Base-by-base conservation (phyloP, 1,284 basidiomycete species). In the Trametes polyzona region DNA sequence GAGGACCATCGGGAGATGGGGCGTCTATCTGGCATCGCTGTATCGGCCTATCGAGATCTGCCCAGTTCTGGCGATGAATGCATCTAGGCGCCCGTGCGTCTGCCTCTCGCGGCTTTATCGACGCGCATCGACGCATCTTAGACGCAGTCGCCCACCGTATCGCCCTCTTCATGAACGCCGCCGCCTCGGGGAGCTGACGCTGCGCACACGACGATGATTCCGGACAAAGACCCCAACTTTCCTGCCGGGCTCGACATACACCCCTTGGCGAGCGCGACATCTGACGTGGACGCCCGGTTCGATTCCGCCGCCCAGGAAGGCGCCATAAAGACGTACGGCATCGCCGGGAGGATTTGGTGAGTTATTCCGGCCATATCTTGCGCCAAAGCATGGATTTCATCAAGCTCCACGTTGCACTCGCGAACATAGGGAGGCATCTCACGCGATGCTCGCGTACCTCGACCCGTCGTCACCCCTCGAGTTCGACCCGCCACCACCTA, bases 321-420 rank as follows among this genome's bases (percentile, higher is more conserved):
- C n/a, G 83, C 87, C 6, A 90, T 92, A 55, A 71, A 76, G 17
- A 75, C 74, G 50, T 92, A 85, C 68, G 89, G 90, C 5, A 92
- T 92, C 51, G 90, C 89, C 11, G 88, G 89, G 29, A 76, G 87
- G 69, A 82, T 91, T 49, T 90, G 88, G 88, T 90, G 76, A 72
- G 62, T 67, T n/a, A 27, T 19, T 26, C 35, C 27, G 14, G 35
- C 30, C 44, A 46, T 57, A 47, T 12, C 52, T 49, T 35, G 8
- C 52, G 23, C 17, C 40, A 14, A 36, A 26, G 11, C 32, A 6
- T 30, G n/a, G 11, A 24, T 6, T 8, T 9, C 16, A 27, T 32
- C n/a, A n/a, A n/a, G n/a, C n/a, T 29, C 30, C 17, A 49, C 11
- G 23, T 5, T 16, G 37, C 17, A 21, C 19, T 14, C 24, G 37